A percentile compares a stretch with the other conserved stretches of the same genome.
These are phyloP conservation scores for Escallonia rubra DNA, from an alignment of 129 eudicot species.

Conservation along the genomic window DNA sequence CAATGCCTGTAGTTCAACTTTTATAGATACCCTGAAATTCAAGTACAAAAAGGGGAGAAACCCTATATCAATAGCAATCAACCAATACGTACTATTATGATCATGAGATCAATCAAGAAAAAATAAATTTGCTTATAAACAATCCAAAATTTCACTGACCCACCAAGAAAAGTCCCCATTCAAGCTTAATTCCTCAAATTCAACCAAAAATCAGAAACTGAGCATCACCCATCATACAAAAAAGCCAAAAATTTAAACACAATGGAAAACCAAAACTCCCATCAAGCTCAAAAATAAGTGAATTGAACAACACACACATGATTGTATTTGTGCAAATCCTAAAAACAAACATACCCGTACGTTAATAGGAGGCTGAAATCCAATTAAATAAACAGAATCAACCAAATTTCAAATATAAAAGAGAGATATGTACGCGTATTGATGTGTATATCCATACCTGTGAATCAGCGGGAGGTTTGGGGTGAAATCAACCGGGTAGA, in stretches of 20 bases:
- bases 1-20: background rate
- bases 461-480: conserved; percentile 1
- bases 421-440: background rate
- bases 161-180: background rate
- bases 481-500: background rate
- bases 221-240: background rate
- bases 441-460: background rate
- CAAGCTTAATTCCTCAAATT: too few species aligned
- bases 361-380: background rate
- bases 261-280: background rate
- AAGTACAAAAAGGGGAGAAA: background rate
- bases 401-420: background rate
- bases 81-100: background rate
- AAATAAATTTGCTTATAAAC: background rate
- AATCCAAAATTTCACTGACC: background rate
- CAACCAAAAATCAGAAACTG: too few species aligned
- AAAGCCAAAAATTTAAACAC: background rate
- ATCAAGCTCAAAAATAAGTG: too few species aligned
- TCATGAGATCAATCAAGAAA: background rate
- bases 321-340: background rate
- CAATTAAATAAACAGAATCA: background rate
- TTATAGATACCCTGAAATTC: background rate
- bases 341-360: background rate
- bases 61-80: background rate
- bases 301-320: background rate